These are phyloP conservation scores for Fusarium sublunatum DNA, from an alignment of 2,329 filamentous ascomycete genomes.

Conservation along the genomic window DNA sequence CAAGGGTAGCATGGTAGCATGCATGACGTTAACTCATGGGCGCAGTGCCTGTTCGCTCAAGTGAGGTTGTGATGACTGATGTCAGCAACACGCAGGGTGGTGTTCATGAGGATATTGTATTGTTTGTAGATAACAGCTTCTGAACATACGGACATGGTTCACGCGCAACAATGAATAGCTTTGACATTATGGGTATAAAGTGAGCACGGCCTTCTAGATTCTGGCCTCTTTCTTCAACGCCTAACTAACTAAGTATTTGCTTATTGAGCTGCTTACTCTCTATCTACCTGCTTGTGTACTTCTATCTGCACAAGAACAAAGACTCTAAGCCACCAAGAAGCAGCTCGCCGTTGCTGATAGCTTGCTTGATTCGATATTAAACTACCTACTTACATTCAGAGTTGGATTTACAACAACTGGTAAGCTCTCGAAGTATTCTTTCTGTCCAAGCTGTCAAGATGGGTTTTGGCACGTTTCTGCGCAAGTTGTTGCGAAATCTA, in stretches of 20 bases:
- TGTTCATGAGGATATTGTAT: conserved; percentile 10
- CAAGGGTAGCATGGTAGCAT: conserved; percentile 39
- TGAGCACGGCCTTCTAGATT: neutral
- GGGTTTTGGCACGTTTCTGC: conserved; percentile 28
- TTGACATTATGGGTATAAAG: conserved; percentile 2
- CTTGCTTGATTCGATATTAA: neutral
- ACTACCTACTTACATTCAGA: neutral
- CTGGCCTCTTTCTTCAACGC: neutral
- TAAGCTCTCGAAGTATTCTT: neutral
- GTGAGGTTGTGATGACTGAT: neutral
- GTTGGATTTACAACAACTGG: conserved; percentile 3
- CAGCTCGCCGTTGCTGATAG: conserved; percentile 9
- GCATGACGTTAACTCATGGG: conserved; percentile 38
- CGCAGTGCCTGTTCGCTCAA: conserved; percentile 6
- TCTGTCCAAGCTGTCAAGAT: conserved; percentile 7
- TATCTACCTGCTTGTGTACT: neutral
- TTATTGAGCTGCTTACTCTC: too few relatives aligned
- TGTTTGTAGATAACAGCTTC: conserved; percentile 1
- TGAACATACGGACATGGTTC: conserved; percentile 14
- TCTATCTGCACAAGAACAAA: conserved; percentile 12
- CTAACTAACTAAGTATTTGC: too few relatives aligned
- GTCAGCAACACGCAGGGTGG: neutral
- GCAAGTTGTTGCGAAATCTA: conserved; percentile 18
- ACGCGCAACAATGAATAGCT: conserved; percentile 4
- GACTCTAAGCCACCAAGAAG: conserved; percentile 9